Conservation (phyloP, 208 protist species). For the Endotrypanum monterogeii region DNA sequence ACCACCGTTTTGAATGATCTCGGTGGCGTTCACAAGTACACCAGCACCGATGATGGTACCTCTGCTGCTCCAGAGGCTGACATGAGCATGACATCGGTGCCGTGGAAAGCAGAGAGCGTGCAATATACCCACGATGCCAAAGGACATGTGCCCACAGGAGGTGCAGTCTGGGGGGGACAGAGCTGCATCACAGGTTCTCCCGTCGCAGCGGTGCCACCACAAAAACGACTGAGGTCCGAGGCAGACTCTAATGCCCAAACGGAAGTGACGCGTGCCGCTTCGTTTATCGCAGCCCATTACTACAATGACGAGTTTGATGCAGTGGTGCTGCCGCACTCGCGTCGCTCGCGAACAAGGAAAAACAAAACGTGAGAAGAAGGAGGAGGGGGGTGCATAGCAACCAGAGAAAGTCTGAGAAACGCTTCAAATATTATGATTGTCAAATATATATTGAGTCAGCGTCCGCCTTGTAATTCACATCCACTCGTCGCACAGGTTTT, state of each 20-base stretch:
- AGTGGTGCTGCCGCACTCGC: slow-evolving; percentile 38
- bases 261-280: slow-evolving; percentile 32
- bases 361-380: neutral
- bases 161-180: slow-evolving; percentile 12
- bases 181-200: neutral
- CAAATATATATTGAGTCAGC: too few relatives aligned
- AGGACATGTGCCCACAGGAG: slow-evolving; percentile 3
- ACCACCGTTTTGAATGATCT: slow-evolving; percentile 12
- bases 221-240: slow-evolving; percentile 11
- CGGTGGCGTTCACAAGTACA: slow-evolving; percentile 5
- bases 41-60: neutral
- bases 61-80: neutral
- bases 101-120: neutral
- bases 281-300: slow-evolving; percentile 55
- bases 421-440: too few relatives aligned
- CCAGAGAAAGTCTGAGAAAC: too few relatives aligned
- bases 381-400: too few relatives aligned
- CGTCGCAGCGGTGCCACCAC: neutral
- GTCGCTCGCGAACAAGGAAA: neutral
- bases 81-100: neutral
- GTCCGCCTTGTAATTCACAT: too few relatives aligned
- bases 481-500: too few relatives aligned
- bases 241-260: neutral
- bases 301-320: slow-evolving; percentile 73
- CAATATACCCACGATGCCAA: neutral